Percentiles rank a stretch among this genome's conserved stretches.
These are phyloP conservation scores for Macrophomina phaseolina DNA, from an alignment of 2,329 filamentous ascomycete genomes.

Conservation along the genomic window DNA sequence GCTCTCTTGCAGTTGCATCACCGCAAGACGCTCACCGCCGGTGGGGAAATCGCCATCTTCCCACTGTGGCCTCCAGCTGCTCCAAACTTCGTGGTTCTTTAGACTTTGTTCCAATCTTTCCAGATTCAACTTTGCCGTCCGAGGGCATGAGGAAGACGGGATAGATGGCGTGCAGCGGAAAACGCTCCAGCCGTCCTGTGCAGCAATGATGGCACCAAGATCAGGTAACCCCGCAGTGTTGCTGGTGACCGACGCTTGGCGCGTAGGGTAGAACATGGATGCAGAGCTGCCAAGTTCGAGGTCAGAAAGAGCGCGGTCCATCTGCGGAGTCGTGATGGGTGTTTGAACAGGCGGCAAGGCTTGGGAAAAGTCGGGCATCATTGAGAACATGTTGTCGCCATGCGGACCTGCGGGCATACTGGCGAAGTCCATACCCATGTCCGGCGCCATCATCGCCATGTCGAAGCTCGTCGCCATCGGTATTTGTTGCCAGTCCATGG, in stretches of 20 bases:
- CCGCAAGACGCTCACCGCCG: constrained; percentile 51
- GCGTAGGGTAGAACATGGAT: constrained; percentile 47
- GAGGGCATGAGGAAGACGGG: constrained; percentile 56
- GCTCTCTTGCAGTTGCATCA: constrained; percentile 57
- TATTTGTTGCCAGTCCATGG: constrained; percentile 57
- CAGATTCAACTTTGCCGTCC: constrained; percentile 57
- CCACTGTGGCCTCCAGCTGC: constrained; percentile 57
- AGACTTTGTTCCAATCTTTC: constrained; percentile 59
- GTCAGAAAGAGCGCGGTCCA: constrained; percentile 55
- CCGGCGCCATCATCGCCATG: constrained; percentile 51
- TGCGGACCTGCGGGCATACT: constrained; percentile 42
- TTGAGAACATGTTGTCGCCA: constrained; percentile 50
- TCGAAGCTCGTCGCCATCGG: constrained; percentile 53
- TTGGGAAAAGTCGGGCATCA: constrained; percentile 53
- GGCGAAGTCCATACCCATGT: constrained; percentile 52
- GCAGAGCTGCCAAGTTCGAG: constrained; percentile 52
- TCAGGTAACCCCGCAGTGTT: constrained; percentile 43
- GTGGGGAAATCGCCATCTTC: constrained; percentile 55
- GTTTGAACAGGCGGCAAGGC: constrained; percentile 50
- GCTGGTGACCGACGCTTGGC: constrained; percentile 47
- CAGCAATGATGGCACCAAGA: constrained; percentile 55
- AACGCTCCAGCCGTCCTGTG: constrained; percentile 59
- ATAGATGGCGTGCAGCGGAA: constrained; percentile 59
- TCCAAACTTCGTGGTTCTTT: constrained; percentile 59
- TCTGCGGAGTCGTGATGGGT: constrained; percentile 53